Base-by-base conservation (phyloP, 164 flowering plant genomes). In the Sedum album region DNA sequence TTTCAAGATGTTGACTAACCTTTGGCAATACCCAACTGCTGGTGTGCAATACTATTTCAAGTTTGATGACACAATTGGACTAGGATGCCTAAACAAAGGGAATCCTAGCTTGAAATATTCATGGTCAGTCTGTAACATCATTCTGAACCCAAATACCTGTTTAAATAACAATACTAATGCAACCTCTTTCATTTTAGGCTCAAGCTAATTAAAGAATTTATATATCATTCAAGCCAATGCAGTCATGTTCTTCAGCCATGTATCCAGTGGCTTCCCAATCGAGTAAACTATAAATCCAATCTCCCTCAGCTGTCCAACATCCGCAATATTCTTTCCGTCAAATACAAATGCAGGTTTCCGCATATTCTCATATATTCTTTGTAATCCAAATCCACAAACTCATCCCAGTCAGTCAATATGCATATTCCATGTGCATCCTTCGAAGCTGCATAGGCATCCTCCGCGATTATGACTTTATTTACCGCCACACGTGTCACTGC, bases 351-450 rank as follows among this genome's bases (percentile, higher is more conserved):
- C 92, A 5, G 96, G 91, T 60, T 89, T 85, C 81, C 79, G 88
- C 90, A 88, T 88, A 69, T 79, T 74, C 26, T 84, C 77, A 25
- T 67, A 88, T 41, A 89, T 84, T 78, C 61, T 84, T 70, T 83
- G 70, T 69, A 87, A 44, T 89, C 90, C 20, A 89, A 84, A 0
- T 48, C 65, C 82, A 79, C 83, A 78, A 87, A 89, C 73, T 89
- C 95, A 60, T 89, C 92, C 92, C 95, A 89, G 69, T 89, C 90
- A 0, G 95, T 85, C 30, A 89, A 72, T 67, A 89, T 82, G 81
- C 92, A 85, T 53, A 85, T 28, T 0, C 80, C 91, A 75, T 85
- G 95, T 21, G 91, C 88, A 69, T 80, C 85, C 71, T 82, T 79
- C 0, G 91, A 69, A 15, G 91, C 95, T 60, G 72, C 78, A 66